Conservation (phyloP, 2,329 filamentous ascomycete species). For the Alternaria gaisen region DNA sequence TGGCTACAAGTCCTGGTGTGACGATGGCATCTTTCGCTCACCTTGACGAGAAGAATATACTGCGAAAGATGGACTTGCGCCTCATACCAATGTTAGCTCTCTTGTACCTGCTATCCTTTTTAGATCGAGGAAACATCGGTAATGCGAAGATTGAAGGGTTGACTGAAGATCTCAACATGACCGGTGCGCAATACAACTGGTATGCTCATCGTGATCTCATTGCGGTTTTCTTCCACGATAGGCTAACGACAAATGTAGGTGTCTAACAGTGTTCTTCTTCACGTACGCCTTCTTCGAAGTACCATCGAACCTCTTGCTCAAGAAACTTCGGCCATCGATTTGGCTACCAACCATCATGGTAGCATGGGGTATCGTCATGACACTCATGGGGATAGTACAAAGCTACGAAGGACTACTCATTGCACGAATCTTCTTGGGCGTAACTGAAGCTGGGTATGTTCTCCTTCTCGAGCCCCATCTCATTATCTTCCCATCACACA, state of each 20-base stretch:
- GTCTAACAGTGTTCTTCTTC: constrained; percentile 71
- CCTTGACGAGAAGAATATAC: constrained; percentile 51
- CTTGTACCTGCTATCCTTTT: constrained; percentile 51
- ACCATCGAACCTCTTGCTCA: constrained; percentile 69
- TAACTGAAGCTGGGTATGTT: constrained; percentile 45
- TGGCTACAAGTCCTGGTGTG: constrained; percentile 30
- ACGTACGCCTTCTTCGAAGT: constrained; percentile 58
- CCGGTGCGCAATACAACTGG: constrained; percentile 69
- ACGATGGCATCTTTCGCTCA: constrained; percentile 46
- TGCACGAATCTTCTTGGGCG: constrained; percentile 57
- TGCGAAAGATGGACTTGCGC: constrained; percentile 53
- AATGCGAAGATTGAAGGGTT: constrained; percentile 57
- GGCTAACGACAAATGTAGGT: constrained; percentile 26
- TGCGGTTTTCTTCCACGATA: no score
- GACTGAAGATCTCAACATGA: constrained; percentile 39
- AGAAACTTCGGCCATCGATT: constrained; percentile 62
- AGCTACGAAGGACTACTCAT: constrained; percentile 57
- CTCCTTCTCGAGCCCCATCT: background rate
- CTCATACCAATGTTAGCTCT: constrained; percentile 52
- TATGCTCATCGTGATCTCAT: background rate
- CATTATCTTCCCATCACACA: background rate
- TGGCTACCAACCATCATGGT: constrained; percentile 59
- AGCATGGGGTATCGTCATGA: constrained; percentile 60
- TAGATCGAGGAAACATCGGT: constrained; percentile 47
- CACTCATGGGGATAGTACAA: constrained; percentile 59